phyloP scores from a whole-genome alignment of 208 protist species.

The Trypanosoma melophagium region DNA sequence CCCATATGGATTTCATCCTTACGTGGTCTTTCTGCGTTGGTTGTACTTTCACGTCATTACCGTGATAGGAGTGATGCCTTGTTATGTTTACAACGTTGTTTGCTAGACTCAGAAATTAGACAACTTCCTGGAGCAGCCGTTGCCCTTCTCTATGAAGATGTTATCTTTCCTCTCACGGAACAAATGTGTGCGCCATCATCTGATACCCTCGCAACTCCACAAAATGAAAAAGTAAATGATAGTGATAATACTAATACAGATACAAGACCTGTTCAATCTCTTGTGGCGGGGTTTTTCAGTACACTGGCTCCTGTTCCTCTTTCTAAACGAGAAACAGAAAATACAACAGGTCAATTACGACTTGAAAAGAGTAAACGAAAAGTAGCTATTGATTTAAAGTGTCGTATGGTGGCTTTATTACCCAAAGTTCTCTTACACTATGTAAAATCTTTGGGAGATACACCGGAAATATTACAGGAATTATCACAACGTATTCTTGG shows the following conservation, averaged over 20 bases:
- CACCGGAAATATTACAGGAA: slow-evolving; percentile 37
- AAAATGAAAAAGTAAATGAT: not conserved
- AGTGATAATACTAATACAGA: not conserved
- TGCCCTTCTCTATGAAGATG: slow-evolving; percentile 59
- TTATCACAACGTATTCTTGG: slow-evolving; percentile 76
- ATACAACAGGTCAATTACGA: not conserved
- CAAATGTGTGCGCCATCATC: slow-evolving; percentile 46
- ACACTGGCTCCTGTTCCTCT: slow-evolving; percentile 15
- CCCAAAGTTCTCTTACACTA: slow-evolving; percentile 76
- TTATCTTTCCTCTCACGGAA: slow-evolving; percentile 77
- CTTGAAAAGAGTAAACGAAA: not conserved
- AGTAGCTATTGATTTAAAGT: slow-evolving; percentile 55
- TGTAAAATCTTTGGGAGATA: slow-evolving; percentile 28
- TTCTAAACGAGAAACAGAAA: not conserved
- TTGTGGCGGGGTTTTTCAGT: slow-evolving; percentile 22
- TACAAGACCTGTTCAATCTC: not conserved
- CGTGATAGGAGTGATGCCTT: slow-evolving; percentile 50
- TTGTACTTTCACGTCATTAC: slow-evolving; percentile 35
- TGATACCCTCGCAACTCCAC: not conserved
- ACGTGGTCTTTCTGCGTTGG: slow-evolving; percentile 44
- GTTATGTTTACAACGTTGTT: slow-evolving; percentile 57
- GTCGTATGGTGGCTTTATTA: slow-evolving; percentile 64
- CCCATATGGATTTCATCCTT: slow-evolving; percentile 53
- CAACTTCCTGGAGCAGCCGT: slow-evolving; percentile 34
- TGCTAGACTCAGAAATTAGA: slow-evolving; percentile 51